phyloP scores from a whole-genome alignment of 148 eudicot genomes.

The Rhododendron henanense region DNA sequence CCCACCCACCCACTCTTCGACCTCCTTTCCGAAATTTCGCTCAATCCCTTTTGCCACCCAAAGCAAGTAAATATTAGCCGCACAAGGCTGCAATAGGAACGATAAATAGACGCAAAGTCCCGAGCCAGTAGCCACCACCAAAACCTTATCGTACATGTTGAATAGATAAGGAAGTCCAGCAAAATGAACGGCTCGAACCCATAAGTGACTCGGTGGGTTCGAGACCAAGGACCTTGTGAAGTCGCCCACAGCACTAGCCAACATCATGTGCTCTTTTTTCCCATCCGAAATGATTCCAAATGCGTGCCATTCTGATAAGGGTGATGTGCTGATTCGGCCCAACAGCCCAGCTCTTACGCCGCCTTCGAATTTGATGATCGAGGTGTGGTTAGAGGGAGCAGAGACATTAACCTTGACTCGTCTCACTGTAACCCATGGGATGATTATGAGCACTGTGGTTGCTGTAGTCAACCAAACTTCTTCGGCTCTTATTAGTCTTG shows the following conservation, averaged over 20 bases:
- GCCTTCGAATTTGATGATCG: conserved; percentile 46
- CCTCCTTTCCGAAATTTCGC: conserved; percentile 42
- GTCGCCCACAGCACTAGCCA: conserved; percentile 58
- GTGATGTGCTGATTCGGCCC: conserved; percentile 52
- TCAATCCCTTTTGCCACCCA: conserved; percentile 53
- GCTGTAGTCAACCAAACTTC: conserved; percentile 42
- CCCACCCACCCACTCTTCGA: conserved; percentile 34
- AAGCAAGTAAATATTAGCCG: conserved; percentile 36
- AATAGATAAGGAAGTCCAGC: conserved; percentile 43
- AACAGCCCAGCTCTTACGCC: conserved; percentile 39
- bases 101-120: conserved; percentile 50
- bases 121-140: conserved; percentile 47
- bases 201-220: conserved; percentile 40
- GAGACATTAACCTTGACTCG: conserved; percentile 37
- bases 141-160: conserved; percentile 39
- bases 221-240: conserved; percentile 46
- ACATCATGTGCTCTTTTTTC: conserved; percentile 45
- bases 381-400: conserved; percentile 42
- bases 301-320: conserved; percentile 52
- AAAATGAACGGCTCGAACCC: conserved; percentile 48
- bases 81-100: conserved; percentile 34
- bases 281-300: conserved; percentile 49
- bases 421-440: conserved; percentile 52
- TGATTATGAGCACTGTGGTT: conserved; percentile 27
- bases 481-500: conserved; percentile 12